These are phyloP conservation scores for Conticribra weissflogii DNA, from an alignment of 108 stramenopile genomes.

Conservation along the genomic window DNA sequence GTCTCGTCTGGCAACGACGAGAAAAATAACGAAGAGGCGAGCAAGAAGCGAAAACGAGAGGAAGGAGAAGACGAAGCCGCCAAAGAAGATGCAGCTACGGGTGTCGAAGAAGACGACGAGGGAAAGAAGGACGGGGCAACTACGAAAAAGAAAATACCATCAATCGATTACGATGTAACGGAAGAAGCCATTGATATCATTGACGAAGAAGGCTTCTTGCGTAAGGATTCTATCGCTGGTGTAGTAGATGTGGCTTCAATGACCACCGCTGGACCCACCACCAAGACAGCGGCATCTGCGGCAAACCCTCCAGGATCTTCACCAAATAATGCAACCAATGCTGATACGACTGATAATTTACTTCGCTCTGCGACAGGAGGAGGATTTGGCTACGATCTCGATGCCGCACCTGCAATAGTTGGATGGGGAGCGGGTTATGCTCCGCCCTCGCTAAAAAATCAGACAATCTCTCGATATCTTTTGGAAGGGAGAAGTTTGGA, in stretches of 20 bases:
- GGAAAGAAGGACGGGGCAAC: neutral
- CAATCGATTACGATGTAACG: constrained; percentile 26
- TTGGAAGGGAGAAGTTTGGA: constrained; percentile 12
- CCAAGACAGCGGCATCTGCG: neutral
- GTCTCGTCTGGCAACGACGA: constrained; percentile 2
- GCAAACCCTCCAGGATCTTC: neutral
- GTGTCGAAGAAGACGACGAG: constrained; percentile 7
- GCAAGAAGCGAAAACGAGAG: neutral
- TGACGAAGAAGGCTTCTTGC: neutral
- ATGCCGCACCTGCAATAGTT: constrained; percentile 71
- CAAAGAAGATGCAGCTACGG: neutral
- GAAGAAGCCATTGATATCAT: constrained; percentile 20
- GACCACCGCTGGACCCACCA: neutral
- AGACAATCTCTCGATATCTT: neutral
- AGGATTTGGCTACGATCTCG: constrained; percentile 83
- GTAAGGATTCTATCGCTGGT: neutral
- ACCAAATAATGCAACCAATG: neutral
- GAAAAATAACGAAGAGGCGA: neutral
- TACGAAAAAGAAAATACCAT: constrained; percentile 23
- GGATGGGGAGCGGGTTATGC: constrained; percentile 75
- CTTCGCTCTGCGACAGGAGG: constrained; percentile 62
- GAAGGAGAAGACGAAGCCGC: neutral
- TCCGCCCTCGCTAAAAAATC: constrained; percentile 15
- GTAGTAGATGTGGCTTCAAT: neutral
- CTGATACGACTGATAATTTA: neutral